Evolutionary conservation across 164 flowering plant genomes (phyloP).

Genomic region (Vitis riparia): DNA sequence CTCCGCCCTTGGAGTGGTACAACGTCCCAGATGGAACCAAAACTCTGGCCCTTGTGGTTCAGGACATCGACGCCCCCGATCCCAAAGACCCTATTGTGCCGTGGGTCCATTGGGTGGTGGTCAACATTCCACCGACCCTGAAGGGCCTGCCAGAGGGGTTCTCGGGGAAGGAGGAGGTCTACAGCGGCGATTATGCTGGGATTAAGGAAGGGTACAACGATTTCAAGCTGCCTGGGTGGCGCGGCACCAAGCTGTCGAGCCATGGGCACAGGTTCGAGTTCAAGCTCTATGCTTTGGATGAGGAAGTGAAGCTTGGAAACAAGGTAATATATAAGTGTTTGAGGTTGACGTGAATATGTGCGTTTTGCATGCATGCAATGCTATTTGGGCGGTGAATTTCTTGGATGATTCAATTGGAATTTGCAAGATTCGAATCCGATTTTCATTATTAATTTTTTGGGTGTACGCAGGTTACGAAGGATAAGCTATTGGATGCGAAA

Average conservation of each 20-base stretch:
- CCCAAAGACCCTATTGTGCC: conserved; percentile 65
- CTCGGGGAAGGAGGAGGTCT: conserved; percentile 60
- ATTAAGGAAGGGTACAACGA: conserved; percentile 77
- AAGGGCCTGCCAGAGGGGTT: conserved; percentile 82
- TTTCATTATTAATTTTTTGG: background rate
- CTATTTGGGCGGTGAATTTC: no score
- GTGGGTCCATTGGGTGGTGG: conserved; percentile 76
- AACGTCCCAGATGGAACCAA: conserved; percentile 74
- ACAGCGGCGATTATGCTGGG: conserved; percentile 49
- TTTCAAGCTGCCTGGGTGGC: conserved; percentile 79
- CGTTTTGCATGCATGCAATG: background rate
- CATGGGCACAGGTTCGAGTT: conserved; percentile 75
- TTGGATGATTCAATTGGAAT: no score
- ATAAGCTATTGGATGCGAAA: conserved; percentile 62
- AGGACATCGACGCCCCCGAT: conserved; percentile 76
- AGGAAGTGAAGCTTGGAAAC: conserved; percentile 55
- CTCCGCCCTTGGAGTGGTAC: conserved; percentile 91
- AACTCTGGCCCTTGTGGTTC: conserved; percentile 64
- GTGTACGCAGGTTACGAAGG: conserved; percentile 67
- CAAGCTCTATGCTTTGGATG: conserved; percentile 74
- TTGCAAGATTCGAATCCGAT: no score
- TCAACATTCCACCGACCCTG: conserved; percentile 62
- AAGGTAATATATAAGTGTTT: conserved; percentile 39
- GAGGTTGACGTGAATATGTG: no score
- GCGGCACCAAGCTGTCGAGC: conserved; percentile 49